phyloP scores from a whole-genome alignment of 1,139 yeast genomes.

The Zygosaccharomyces sapae region DNA sequence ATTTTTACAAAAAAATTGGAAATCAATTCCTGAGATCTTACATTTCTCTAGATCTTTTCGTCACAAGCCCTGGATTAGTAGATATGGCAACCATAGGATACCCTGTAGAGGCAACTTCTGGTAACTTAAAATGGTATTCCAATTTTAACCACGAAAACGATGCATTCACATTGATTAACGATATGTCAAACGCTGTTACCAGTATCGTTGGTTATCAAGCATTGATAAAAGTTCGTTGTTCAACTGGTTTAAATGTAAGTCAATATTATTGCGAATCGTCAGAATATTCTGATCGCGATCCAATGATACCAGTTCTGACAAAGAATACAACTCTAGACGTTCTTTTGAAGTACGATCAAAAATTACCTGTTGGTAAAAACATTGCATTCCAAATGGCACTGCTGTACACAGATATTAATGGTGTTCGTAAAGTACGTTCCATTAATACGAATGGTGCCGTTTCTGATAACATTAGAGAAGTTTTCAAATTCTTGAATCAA shows the following conservation, averaged over 20 bases:
- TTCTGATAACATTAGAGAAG: constrained; percentile 66
- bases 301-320: constrained; percentile 61
- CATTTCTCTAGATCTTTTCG: constrained; percentile 74
- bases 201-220: constrained; percentile 68
- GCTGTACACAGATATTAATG: constrained; percentile 72
- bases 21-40: constrained; percentile 54
- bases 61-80: constrained; percentile 60
- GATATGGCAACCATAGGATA: constrained; percentile 74
- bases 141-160: constrained; percentile 69
- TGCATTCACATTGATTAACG: constrained; percentile 62
- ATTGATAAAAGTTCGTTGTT: constrained; percentile 78
- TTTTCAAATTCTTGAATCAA: constrained; percentile 76
- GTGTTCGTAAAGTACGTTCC: constrained; percentile 78
- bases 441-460: constrained; percentile 77
- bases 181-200: constrained; percentile 48
- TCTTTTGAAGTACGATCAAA: constrained; percentile 72
- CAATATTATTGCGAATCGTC: constrained; percentile 60
- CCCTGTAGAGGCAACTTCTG: constrained; percentile 69
- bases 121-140: constrained; percentile 60
- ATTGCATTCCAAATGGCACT: constrained; percentile 91
- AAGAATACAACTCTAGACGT: constrained; percentile 68
- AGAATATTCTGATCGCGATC: constrained; percentile 46
- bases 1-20: constrained; percentile 59
- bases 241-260: constrained; percentile 82
- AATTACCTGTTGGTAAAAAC: constrained; percentile 64